Evolutionary conservation across 1,139 yeast genomes (phyloP).

Genomic region (Diutina siamensis): DNA sequence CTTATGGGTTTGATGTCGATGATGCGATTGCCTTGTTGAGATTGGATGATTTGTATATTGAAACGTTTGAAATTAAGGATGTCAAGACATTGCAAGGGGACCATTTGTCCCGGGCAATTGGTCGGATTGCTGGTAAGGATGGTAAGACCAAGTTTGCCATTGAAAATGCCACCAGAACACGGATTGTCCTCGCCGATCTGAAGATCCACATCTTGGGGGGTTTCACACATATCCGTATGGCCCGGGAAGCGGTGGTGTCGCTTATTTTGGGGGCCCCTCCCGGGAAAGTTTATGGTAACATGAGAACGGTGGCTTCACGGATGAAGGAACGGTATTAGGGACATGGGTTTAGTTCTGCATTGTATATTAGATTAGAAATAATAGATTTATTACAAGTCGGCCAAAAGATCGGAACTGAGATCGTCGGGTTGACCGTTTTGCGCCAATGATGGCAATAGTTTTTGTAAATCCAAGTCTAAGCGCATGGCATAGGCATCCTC

Average conservation of each 20-base stretch:
- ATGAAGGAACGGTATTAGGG: conserved; percentile 83
- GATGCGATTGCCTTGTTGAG: conserved; percentile 92
- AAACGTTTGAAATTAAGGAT: conserved; percentile 93
- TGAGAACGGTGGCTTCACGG: conserved; percentile 93
- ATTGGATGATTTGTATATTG: conserved; percentile 90
- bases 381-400: neutral
- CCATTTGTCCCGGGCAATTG: conserved; percentile 95
- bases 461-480: conserved; percentile 47
- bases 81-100: conserved; percentile 93
- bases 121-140: conserved; percentile 98
- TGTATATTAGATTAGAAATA: neutral
- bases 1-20: conserved; percentile 91
- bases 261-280: conserved; percentile 97
- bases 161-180: conserved; percentile 95
- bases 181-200: conserved; percentile 93
- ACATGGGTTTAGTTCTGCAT: neutral
- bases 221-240: conserved; percentile 92
- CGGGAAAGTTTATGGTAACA: conserved; percentile 93
- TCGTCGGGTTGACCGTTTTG: conserved; percentile 42
- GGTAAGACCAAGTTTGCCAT: conserved; percentile 98
- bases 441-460: conserved; percentile 45
- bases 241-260: conserved; percentile 91
- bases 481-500: conserved; percentile 99
- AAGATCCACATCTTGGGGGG: conserved; percentile 96
- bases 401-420: conserved; percentile 27